A percentile compares a stretch with the other conserved stretches of the same genome.
These are phyloP conservation scores for Hypoxylon sp. DNA, from an alignment of 2,329 filamentous ascomycete genomes.

Conservation along the genomic window DNA sequence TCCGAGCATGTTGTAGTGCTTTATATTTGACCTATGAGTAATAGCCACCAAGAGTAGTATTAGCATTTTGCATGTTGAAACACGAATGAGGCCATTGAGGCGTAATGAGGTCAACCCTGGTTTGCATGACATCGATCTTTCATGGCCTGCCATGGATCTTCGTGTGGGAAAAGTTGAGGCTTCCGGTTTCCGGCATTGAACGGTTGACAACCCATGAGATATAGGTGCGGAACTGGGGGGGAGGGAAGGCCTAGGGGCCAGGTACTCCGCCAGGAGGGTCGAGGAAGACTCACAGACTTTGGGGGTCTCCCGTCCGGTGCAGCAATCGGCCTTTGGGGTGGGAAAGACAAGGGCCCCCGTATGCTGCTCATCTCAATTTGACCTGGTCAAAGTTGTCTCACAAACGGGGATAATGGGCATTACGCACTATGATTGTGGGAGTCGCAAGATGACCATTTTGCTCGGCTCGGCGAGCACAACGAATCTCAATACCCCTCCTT, in stretches of 20 bases:
- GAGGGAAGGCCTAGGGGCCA: conserved; percentile 28
- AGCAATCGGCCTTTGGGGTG: conserved; percentile 45
- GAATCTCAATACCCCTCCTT: conserved; percentile 44
- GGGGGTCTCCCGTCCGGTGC: conserved; percentile 25
- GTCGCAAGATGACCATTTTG: conserved; percentile 42
- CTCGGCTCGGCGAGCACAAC: conserved; percentile 46
- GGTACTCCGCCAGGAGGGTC: conserved; percentile 29
- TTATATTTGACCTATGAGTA: conserved; percentile 37
- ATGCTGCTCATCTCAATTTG: conserved; percentile 52
- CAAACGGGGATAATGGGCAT: conserved; percentile 51
- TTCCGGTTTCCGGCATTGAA: conserved; percentile 49
- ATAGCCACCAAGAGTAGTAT: conserved; percentile 33
- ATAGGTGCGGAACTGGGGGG: conserved; percentile 45
- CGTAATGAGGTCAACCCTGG: conserved; percentile 43
- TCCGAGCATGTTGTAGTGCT: conserved; percentile 36
- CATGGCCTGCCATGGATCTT: conserved; percentile 46
- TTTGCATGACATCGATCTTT: conserved; percentile 49
- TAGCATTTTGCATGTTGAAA: conserved; percentile 36
- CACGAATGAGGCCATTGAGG: conserved; percentile 41
- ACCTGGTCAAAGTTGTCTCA: conserved; percentile 48
- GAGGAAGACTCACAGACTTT: conserved; percentile 45
- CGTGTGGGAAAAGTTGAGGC: conserved; percentile 41
- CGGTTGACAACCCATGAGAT: conserved; percentile 45
- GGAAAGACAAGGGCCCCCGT: conserved; percentile 46
- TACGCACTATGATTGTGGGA: conserved; percentile 42